A percentile compares a stretch with the other conserved stretches of the same genome.
phyloP scores from a whole-genome alignment of 495 filamentous ascomycete genomes.

The Achaetomiella virescens region DNA sequence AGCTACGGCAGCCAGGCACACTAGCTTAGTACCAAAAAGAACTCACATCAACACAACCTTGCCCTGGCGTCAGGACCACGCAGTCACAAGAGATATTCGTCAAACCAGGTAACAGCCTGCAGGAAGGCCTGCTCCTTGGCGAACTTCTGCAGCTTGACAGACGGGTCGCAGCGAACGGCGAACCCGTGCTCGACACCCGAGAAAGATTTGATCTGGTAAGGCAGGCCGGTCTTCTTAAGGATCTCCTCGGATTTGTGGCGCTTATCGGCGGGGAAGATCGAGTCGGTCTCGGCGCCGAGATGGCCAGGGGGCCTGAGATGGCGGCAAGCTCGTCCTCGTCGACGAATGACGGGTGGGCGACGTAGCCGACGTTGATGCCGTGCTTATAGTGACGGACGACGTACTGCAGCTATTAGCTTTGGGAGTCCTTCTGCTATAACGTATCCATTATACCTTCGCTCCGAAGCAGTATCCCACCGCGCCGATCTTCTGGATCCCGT shows the following conservation, averaged over 20 bases:
- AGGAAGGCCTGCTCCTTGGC: conserved; percentile 82
- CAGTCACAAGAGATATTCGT: conserved; percentile 39
- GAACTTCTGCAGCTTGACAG: conserved; percentile 56
- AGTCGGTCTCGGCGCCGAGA: conserved; percentile 76
- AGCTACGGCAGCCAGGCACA: background rate
- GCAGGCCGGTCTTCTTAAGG: conserved; percentile 52
- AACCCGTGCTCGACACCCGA: conserved; percentile 75
- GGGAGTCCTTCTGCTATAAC: background rate
- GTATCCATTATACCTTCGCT: conserved; percentile 40
- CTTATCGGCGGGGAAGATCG: conserved; percentile 69
- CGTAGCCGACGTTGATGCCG: conserved; percentile 56
- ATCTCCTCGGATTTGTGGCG: conserved; percentile 53
- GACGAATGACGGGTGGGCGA: conserved; percentile 73
- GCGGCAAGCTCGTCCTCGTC: conserved; percentile 67
- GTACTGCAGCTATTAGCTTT: conserved; percentile 25
- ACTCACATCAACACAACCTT: background rate
- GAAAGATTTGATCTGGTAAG: conserved; percentile 79
- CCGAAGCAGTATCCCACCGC: conserved; percentile 79
- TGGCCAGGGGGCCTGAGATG: conserved; percentile 65
- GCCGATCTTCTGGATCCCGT: conserved; percentile 59
- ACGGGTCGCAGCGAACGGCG: conserved; percentile 61
- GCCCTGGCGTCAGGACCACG: background rate
- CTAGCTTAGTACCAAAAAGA: background rate
- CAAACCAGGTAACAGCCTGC: conserved; percentile 78
- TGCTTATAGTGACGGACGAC: conserved; percentile 40